Evolutionary conservation across 2,329 filamentous ascomycete species (phyloP).

Genomic region (Zymoseptoria pseudotritici): DNA sequence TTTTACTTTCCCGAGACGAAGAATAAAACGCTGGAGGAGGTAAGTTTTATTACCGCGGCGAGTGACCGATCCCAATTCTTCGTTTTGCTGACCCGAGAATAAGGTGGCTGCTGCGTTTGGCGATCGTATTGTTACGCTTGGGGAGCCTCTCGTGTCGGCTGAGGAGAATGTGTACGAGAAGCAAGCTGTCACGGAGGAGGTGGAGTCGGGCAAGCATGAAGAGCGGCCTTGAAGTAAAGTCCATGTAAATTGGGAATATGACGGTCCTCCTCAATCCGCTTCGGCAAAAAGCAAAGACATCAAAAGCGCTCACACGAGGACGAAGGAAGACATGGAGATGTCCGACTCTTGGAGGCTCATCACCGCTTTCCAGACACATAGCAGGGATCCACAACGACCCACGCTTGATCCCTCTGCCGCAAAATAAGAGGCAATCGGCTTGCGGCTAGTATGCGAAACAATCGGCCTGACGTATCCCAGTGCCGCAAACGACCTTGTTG

Average conservation of each 20-base stretch:
- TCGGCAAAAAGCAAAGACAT: background rate
- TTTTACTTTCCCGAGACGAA: slow-evolving; percentile 44
- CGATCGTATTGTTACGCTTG: slow-evolving; percentile 26
- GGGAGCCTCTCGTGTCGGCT: slow-evolving; percentile 18
- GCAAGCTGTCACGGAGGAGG: slow-evolving; percentile 7
- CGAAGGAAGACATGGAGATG: background rate
- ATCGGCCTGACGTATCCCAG: too few species aligned
- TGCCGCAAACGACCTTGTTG: too few species aligned
- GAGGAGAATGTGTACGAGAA: slow-evolving; percentile 19
- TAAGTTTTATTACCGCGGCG: background rate
- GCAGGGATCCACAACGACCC: background rate
- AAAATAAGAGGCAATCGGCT: background rate
- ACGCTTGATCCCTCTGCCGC: background rate
- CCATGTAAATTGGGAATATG: background rate
- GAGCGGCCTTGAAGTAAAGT: background rate
- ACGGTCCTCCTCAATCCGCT: background rate
- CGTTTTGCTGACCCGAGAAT: too few species aligned
- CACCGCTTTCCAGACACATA: background rate
- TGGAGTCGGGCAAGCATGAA: background rate
- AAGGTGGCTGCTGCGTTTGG: slow-evolving; percentile 26
- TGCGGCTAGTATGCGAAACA: background rate
- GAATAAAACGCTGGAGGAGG: slow-evolving; percentile 26
- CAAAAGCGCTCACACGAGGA: background rate
- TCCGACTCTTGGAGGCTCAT: background rate
- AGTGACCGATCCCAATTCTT: too few species aligned